Evolutionary conservation across 129 eudicot genomes (phyloP).

Genomic region (Arctium minus): DNA sequence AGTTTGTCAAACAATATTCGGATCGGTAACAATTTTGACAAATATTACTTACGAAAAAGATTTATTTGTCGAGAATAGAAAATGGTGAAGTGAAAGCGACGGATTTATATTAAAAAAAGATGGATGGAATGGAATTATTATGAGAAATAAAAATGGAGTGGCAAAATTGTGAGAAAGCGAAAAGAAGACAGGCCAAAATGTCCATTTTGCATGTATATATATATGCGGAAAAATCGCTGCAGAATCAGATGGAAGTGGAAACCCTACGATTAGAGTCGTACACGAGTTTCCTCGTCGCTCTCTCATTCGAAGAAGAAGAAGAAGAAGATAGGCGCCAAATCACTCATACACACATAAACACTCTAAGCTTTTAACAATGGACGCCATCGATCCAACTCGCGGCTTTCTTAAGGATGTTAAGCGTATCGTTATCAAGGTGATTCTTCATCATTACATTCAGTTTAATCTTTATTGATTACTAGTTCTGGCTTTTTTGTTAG

Average conservation of each 20-base stretch:
- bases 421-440: slow-evolving; percentile 74
- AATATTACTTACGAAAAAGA: not conserved
- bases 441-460: not conserved
- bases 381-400: slow-evolving; percentile 61
- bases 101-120: not conserved
- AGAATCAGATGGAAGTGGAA: slow-evolving; percentile 27
- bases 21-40: too few relatives aligned
- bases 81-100: not conserved
- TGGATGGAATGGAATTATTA: not conserved
- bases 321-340: not conserved
- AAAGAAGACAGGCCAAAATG: not conserved
- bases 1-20: too few relatives aligned
- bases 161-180: slow-evolving; percentile 10
- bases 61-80: not conserved
- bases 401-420: slow-evolving; percentile 71
- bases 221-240: slow-evolving; percentile 20
- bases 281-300: slow-evolving; percentile 28
- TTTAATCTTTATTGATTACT: not conserved
- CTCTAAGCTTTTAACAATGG: slow-evolving; percentile 37
- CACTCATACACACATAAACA: not conserved
- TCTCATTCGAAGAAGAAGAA: slow-evolving; percentile 8
- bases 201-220: slow-evolving; percentile 32
- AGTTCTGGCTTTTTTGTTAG: not conserved
- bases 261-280: slow-evolving; percentile 33
- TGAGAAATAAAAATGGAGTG: slow-evolving; percentile 2